Conservation (phyloP, 768 basidiomycete genomes). For the Leccinum boreale region DNA sequence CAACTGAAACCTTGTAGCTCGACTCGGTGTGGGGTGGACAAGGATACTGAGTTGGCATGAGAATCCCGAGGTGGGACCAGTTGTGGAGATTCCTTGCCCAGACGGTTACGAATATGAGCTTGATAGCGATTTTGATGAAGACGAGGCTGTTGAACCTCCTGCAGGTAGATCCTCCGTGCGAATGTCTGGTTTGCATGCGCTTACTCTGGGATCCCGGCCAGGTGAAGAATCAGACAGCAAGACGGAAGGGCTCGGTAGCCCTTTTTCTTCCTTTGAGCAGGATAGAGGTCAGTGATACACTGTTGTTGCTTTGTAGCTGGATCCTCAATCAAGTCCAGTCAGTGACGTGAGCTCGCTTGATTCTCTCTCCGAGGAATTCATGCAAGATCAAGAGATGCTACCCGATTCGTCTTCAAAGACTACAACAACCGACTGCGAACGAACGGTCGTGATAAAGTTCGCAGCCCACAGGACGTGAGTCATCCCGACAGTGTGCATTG, state of each 20-base stretch:
- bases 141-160: background rate
- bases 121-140: conserved; percentile 28
- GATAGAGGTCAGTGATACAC: conserved; percentile 5
- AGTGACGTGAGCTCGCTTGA: background rate
- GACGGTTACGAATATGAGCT: conserved; percentile 16
- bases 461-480: conserved; percentile 17
- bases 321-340: conserved; percentile 10
- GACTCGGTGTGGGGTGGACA: conserved; percentile 9
- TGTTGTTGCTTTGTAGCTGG: background rate
- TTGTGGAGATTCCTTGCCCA: conserved; percentile 6
- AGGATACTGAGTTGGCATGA: background rate
- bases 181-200: background rate
- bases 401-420: background rate
- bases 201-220: background rate
- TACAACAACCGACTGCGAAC: background rate
- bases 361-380: conserved; percentile 1
- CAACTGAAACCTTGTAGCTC: conserved; percentile 10
- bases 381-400: background rate
- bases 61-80: background rate
- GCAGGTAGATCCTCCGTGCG: background rate
- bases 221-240: conserved; percentile 3
- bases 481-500: background rate
- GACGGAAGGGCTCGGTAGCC: background rate
- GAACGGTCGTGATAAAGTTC: conserved; percentile 5
- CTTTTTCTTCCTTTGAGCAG: conserved; percentile 10